phyloP scores from a whole-genome alignment of 305 asterid genomes.

The Fraxinus latifolia region DNA sequence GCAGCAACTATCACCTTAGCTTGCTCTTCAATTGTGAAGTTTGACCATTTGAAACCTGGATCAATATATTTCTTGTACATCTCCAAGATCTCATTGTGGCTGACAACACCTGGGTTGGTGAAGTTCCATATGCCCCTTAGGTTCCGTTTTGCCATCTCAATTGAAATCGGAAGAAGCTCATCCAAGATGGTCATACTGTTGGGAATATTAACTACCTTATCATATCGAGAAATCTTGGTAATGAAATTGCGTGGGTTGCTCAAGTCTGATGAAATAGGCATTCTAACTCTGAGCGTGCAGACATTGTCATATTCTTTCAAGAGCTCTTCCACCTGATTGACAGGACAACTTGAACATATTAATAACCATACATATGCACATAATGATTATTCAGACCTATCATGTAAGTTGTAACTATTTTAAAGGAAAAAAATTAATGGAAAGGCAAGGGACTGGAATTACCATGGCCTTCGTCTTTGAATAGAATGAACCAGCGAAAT shows the following conservation, averaged over 20 bases:
- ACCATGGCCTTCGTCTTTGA: conserved; percentile 85
- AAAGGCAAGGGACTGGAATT: conserved; percentile 18
- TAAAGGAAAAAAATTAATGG: neutral
- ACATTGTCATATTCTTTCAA: conserved; percentile 63
- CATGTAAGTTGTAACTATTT: neutral
- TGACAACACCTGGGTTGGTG: conserved; percentile 71
- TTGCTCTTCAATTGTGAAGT: conserved; percentile 71
- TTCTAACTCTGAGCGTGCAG: conserved; percentile 65
- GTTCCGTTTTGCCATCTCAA: conserved; percentile 73
- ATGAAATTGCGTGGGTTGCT: conserved; percentile 71
- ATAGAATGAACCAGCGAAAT: conserved; percentile 67
- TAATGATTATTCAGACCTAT: neutral
- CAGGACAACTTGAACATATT: conserved; percentile 7
- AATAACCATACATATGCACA: neutral
- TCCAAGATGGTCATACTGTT: conserved; percentile 76
- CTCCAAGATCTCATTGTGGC: conserved; percentile 73
- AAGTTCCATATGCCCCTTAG: conserved; percentile 69
- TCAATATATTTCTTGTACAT: conserved; percentile 66
- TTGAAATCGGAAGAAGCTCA: conserved; percentile 67
- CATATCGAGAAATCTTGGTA: conserved; percentile 59
- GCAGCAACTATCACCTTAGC: conserved; percentile 76
- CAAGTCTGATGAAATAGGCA: conserved; percentile 71
- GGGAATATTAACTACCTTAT: conserved; percentile 71
- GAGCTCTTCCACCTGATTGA: conserved; percentile 64
- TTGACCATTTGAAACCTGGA: conserved; percentile 46